A percentile compares a stretch with the other conserved stretches of the same genome.
phyloP scores from a whole-genome alignment of 768 basidiomycete genomes.

The Leucogyrophana mollusca region DNA sequence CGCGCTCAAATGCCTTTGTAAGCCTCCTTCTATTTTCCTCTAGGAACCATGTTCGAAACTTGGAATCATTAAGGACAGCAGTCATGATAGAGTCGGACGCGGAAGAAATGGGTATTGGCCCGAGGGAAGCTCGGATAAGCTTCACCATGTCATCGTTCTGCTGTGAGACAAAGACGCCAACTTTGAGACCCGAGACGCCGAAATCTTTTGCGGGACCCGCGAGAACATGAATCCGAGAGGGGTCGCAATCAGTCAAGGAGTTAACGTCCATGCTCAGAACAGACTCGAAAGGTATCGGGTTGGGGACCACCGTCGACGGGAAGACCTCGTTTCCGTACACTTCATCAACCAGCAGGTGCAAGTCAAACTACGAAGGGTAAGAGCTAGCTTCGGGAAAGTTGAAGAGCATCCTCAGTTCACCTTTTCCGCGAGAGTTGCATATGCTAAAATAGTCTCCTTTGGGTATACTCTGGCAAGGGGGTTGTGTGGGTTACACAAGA shows the following conservation, averaged over 20 bases:
- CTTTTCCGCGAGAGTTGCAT: constrained; percentile 11
- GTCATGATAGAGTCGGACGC: constrained; percentile 7
- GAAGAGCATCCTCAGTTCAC: neutral
- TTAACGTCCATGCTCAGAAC: constrained; percentile 19
- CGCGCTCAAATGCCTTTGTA: too few relatives aligned
- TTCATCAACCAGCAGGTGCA: constrained; percentile 30
- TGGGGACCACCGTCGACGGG: constrained; percentile 6
- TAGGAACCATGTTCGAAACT: neutral
- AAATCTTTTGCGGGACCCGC: constrained; percentile 33
- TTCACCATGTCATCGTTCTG: constrained; percentile 6
- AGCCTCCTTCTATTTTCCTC: neutral
- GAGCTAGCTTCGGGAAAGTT: neutral
- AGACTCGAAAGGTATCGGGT: constrained; percentile 21
- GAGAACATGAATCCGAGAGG: constrained; percentile 23
- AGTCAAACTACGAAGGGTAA: constrained; percentile 13
- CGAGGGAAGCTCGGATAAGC: neutral
- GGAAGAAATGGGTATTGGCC: constrained; percentile 6
- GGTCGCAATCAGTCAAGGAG: neutral
- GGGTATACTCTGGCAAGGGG: constrained; percentile 23
- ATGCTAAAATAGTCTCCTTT: constrained; percentile 18
- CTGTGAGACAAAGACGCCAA: constrained; percentile 20
- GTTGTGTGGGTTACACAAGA: constrained; percentile 31
- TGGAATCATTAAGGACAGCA: neutral
- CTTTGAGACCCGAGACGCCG: constrained; percentile 25
- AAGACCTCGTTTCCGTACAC: constrained; percentile 28